phyloP scores from a whole-genome alignment of 2,329 filamentous ascomycete species.

The Dactylellina cionopaga region DNA sequence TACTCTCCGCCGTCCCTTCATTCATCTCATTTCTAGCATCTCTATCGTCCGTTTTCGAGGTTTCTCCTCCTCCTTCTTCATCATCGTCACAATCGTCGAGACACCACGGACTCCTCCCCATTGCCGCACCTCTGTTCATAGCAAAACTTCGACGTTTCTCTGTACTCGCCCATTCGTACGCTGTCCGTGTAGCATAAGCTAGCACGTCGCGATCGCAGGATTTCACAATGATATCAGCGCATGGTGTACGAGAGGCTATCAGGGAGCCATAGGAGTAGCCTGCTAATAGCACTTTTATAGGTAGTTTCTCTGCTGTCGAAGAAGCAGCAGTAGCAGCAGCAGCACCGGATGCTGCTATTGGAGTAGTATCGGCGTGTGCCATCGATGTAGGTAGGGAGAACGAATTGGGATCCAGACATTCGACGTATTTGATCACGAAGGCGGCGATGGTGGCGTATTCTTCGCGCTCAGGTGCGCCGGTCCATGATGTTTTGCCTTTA shows the following conservation, averaged over 20 bases:
- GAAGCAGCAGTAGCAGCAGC: conserved; percentile 22
- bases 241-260: conserved; percentile 77
- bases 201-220: conserved; percentile 61
- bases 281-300: conserved; percentile 68
- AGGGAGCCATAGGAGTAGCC: conserved; percentile 94
- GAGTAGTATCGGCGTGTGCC: conserved; percentile 65
- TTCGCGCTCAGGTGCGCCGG: conserved; percentile 77
- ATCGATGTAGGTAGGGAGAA: background rate
- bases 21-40: background rate
- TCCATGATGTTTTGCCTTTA: conserved; percentile 85
- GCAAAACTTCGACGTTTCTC: conserved; percentile 51
- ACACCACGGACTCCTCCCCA: conserved; percentile 26
- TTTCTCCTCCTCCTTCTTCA: background rate
- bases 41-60: background rate
- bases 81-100: background rate
- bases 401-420: conserved; percentile 44
- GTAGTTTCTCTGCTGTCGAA: conserved; percentile 2
- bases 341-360: conserved; percentile 54
- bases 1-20: background rate
- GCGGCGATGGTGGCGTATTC: conserved; percentile 87
- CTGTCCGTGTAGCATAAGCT: conserved; percentile 41
- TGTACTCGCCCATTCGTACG: conserved; percentile 47
- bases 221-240: conserved; percentile 61
- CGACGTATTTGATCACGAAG: conserved; percentile 78
- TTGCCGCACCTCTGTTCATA: conserved; percentile 25